These are phyloP conservation scores for Saccharomyces kudriavzevii DNA, from an alignment of 805 yeast species.

Conservation along the genomic window DNA sequence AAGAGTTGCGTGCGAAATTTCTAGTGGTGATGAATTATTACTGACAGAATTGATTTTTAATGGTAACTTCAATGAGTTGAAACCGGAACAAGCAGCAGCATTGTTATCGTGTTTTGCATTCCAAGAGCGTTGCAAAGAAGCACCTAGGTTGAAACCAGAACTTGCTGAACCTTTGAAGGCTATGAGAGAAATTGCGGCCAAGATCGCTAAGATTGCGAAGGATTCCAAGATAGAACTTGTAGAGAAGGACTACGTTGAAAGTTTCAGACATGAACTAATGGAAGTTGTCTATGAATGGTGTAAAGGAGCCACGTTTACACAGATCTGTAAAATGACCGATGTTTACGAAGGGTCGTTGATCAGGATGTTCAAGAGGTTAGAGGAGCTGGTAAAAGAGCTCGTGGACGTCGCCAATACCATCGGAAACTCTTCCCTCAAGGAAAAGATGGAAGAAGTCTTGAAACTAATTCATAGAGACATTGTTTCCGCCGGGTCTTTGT, in stretches of 20 bases:
- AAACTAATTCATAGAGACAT: constrained; percentile 90
- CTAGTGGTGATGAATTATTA: constrained; percentile 76
- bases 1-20: constrained; percentile 93
- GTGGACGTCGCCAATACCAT: constrained; percentile 87
- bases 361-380: constrained; percentile 88
- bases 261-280: constrained; percentile 89
- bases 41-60: constrained; percentile 89
- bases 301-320: constrained; percentile 90
- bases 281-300: constrained; percentile 97
- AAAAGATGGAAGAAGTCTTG: constrained; percentile 79
- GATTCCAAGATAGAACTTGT: constrained; percentile 86
- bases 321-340: constrained; percentile 97
- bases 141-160: constrained; percentile 79
- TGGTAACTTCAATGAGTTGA: constrained; percentile 84
- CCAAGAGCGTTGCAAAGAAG: constrained; percentile 89
- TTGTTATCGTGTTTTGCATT: constrained; percentile 89
- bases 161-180: constrained; percentile 85
- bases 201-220: constrained; percentile 79
- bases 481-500: constrained; percentile 92
- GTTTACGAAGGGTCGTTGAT: constrained; percentile 95
- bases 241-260: constrained; percentile 87
- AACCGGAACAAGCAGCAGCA: constrained; percentile 88
- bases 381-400: constrained; percentile 86
- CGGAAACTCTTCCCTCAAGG: constrained; percentile 79
- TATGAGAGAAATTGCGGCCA: constrained; percentile 83